Conservation (phyloP, 176 grass and related monocot species). For the Ensete ventricosum region DNA sequence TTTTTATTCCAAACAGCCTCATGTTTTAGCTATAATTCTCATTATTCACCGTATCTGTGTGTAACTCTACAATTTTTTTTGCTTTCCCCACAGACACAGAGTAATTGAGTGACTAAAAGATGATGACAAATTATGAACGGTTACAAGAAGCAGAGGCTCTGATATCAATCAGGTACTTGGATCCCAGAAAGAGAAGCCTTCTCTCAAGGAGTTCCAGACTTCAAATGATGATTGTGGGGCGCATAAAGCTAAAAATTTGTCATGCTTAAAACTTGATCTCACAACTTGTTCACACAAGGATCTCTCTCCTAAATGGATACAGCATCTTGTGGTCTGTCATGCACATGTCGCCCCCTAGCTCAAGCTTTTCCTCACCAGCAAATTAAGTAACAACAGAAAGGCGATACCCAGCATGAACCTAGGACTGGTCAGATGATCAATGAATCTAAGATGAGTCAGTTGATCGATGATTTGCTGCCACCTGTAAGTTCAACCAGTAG, state of each 20-base stretch:
- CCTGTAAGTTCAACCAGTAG: conserved; percentile 99
- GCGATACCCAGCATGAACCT: conserved; percentile 49
- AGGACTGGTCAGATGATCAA: conserved; percentile 38
- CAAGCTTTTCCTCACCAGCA: conserved; percentile 49
- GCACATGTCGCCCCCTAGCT: conserved; percentile 15
- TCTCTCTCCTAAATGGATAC: too few species aligned
- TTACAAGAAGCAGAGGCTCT: too few species aligned
- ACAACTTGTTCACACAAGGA: too few species aligned
- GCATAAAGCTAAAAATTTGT: too few species aligned
- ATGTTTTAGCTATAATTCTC: too few species aligned
- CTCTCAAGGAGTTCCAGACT: background rate
- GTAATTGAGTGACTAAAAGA: too few species aligned
- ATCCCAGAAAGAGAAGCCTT: background rate
- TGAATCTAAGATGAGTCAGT: conserved; percentile 46
- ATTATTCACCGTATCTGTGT: too few species aligned
- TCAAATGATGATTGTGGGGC: background rate
- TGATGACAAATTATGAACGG: too few species aligned
- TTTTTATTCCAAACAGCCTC: too few species aligned
- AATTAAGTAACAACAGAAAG: conserved; percentile 46
- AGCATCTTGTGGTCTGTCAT: background rate
- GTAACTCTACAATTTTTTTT: too few species aligned
- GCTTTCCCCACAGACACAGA: too few species aligned
- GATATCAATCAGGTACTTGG: background rate
- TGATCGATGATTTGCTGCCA: conserved; percentile 44
- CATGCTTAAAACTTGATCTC: too few species aligned